Evolutionary conservation across 1,284 basidiomycete species (phyloP).

Genomic region (Naganishia albida): DNA sequence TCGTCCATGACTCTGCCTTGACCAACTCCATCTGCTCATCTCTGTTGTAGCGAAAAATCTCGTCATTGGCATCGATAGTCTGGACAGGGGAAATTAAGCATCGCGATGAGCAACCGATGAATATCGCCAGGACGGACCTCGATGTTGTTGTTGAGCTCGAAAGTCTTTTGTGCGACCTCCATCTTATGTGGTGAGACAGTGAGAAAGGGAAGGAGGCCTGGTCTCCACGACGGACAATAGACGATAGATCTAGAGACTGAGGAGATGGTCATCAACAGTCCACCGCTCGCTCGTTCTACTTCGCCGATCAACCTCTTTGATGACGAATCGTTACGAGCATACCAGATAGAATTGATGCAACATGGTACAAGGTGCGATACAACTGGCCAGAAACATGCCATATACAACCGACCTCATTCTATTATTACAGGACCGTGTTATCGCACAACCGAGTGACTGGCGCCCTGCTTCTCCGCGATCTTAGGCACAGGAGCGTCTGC

Average conservation of each 20-base stretch:
- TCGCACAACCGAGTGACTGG: slow-evolving; percentile 39
- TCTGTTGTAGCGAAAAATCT: slow-evolving; percentile 76
- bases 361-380: too few relatives aligned
- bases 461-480: slow-evolving; percentile 50
- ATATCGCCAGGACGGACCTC: slow-evolving; percentile 37
- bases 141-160: slow-evolving; percentile 79
- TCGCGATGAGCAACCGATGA: background rate
- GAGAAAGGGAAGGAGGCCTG: background rate
- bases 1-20: slow-evolving; percentile 76
- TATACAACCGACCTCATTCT: too few relatives aligned
- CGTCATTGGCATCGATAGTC: slow-evolving; percentile 59
- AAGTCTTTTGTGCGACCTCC: slow-evolving; percentile 69
- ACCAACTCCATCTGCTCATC: slow-evolving; percentile 72
- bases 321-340: slow-evolving; percentile 21
- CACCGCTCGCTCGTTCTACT: too few relatives aligned
- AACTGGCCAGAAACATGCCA: too few relatives aligned
- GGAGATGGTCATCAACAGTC: background rate
- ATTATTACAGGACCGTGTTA: background rate
- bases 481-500: slow-evolving; percentile 51
- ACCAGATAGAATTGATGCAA: too few relatives aligned
- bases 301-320: slow-evolving; percentile 13
- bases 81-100: slow-evolving; percentile 19
- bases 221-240: background rate
- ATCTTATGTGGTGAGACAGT: slow-evolving; percentile 1
- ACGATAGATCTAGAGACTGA: background rate